Evolutionary conservation across 2,329 filamentous ascomycete species (phyloP).

Genomic region (Neofusicoccum cordaticola): DNA sequence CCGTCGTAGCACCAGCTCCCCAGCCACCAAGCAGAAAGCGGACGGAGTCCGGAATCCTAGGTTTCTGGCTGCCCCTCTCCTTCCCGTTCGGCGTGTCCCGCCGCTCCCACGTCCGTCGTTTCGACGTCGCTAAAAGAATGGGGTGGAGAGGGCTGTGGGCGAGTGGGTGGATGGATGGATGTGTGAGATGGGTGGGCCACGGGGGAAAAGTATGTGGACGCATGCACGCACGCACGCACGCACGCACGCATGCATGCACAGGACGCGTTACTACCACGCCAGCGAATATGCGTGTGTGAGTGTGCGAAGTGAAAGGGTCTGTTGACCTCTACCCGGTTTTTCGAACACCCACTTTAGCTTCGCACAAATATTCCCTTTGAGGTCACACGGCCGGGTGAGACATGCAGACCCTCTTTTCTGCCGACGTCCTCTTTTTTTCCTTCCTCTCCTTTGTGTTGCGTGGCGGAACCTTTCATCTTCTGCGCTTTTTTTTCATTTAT

Average conservation of each 20-base stretch:
- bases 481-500: neutral
- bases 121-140: no score
- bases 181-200: no score
- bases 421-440: neutral
- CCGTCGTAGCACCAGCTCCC: neutral
- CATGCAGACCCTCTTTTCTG: neutral
- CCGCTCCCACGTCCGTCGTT: no score
- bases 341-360: neutral
- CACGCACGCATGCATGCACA: no score
- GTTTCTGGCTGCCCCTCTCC: no score
- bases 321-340: neutral
- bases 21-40: neutral
- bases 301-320: neutral
- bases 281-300: neutral
- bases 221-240: no score
- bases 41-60: no score
- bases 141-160: no score
- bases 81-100: no score
- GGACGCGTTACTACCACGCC: no score
- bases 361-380: neutral
- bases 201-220: no score
- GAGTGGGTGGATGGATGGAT: no score
- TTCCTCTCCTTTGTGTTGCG: neutral
- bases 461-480: neutral
- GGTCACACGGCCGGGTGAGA: neutral